Conservation (phyloP, 225 moss, liverwort and hornwort genomes). For the Neckera pumila region DNA sequence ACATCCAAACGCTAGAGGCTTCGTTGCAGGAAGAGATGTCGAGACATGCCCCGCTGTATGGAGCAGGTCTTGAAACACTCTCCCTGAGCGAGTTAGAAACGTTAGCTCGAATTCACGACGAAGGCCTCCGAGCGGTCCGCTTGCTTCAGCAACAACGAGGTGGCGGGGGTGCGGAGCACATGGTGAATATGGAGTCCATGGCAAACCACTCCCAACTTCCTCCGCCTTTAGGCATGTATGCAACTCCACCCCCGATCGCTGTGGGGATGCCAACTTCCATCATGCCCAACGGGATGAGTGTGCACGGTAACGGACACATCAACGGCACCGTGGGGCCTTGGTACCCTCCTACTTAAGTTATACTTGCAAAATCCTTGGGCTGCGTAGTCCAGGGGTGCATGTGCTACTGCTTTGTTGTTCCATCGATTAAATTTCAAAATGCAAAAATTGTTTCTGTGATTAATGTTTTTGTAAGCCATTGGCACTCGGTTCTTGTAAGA, state of each 20-base stretch:
- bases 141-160: conserved; percentile 76
- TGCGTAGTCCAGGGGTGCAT: conserved; percentile 2
- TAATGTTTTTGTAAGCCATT: neutral
- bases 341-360: conserved; percentile 71
- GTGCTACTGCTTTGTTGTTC: conserved; percentile 17
- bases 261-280: conserved; percentile 80
- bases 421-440: conserved; percentile 25
- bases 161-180: conserved; percentile 62
- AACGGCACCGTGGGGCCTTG: conserved; percentile 91
- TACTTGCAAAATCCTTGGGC: neutral
- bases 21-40: conserved; percentile 99
- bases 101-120: conserved; percentile 87
- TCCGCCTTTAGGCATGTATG: conserved; percentile 76
- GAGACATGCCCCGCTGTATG: conserved; percentile 87
- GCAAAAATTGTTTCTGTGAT: conserved; percentile 16
- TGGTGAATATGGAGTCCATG: conserved; percentile 81
- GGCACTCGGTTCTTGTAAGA: neutral
- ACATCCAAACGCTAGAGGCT: conserved; percentile 89
- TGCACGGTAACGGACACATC: conserved; percentile 92
- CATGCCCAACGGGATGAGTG: conserved; percentile 83
- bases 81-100: conserved; percentile 92
- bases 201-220: conserved; percentile 72
- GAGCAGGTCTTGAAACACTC: conserved; percentile 89
- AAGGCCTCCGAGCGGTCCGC: conserved; percentile 87
- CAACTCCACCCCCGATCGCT: conserved; percentile 71